Conservation (phyloP, 2,329 filamentous ascomycete species). For the Tolypocladium tropicale region DNA sequence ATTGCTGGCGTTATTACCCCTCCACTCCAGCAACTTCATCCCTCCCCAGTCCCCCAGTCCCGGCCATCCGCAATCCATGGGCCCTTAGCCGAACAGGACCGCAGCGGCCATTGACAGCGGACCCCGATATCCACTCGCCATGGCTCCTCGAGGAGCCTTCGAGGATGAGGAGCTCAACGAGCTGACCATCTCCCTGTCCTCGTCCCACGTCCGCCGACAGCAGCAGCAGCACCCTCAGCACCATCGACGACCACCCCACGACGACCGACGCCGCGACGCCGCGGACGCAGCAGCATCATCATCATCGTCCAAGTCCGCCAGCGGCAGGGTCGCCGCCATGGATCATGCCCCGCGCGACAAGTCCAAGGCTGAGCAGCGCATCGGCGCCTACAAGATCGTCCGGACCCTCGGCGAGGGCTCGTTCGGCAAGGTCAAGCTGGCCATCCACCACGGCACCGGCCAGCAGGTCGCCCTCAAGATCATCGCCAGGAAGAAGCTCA, state of each 20-base stretch:
- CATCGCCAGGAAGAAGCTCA: conserved; percentile 89
- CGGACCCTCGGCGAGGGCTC: conserved; percentile 91
- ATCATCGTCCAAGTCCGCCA: conserved; percentile 14
- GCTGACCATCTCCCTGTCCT: conserved; percentile 66
- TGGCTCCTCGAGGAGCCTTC: conserved; percentile 48
- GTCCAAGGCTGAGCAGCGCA: conserved; percentile 64
- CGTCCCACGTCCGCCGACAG: conserved; percentile 49
- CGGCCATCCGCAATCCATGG: neutral
- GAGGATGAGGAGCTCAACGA: conserved; percentile 80
- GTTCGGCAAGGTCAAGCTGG: conserved; percentile 97
- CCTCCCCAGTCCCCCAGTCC: neutral
- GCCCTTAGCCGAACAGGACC: neutral
- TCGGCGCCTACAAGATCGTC: conserved; percentile 86
- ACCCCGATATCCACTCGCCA: conserved; percentile 14
- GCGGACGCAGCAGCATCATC: conserved; percentile 12
- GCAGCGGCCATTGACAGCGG: conserved; percentile 1
- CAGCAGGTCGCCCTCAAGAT: conserved; percentile 98
- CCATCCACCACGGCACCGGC: conserved; percentile 80
- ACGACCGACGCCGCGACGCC: conserved; percentile 13
- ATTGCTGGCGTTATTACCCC: neutral
- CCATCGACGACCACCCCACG: conserved; percentile 10
- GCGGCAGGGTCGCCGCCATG: conserved; percentile 22
- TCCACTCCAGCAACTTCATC: neutral
- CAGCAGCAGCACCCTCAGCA: conserved; percentile 18
- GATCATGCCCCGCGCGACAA: conserved; percentile 28